Evolutionary conservation across 2,329 filamentous ascomycete genomes (phyloP).

Genomic region (Ophiostoma perfectum): DNA sequence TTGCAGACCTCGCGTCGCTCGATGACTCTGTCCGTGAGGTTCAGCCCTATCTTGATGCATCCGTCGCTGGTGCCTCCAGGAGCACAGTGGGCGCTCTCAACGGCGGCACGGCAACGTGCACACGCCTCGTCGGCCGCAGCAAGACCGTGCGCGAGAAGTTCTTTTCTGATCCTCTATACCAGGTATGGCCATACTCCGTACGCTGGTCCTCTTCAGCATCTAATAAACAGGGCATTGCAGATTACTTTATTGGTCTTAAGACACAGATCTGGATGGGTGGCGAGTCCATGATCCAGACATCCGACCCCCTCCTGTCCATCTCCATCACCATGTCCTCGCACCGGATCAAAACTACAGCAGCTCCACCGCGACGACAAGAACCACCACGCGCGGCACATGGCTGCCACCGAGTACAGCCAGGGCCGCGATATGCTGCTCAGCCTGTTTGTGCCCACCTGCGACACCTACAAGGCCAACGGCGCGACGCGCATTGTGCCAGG

Average conservation of each 20-base stretch:
- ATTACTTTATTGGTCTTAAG: slow-evolving; percentile 2
- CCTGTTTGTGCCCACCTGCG: slow-evolving; percentile 5
- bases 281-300: slow-evolving; percentile 2
- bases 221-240: slow-evolving; percentile 5
- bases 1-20: not conserved
- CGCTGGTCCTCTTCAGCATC: not conserved
- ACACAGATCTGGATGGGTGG: slow-evolving; percentile 10
- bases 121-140: slow-evolving; percentile 8
- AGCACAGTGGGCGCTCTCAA: slow-evolving; percentile 11
- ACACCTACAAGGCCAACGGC: slow-evolving; percentile 11
- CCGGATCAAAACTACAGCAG: slow-evolving; percentile 4
- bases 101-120: slow-evolving; percentile 9
- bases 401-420: not conserved
- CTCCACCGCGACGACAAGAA: slow-evolving; percentile 12
- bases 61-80: not conserved
- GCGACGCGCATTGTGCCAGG: slow-evolving; percentile 11
- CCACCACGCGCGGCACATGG: not conserved
- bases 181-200: not conserved
- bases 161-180: slow-evolving; percentile 5
- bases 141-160: slow-evolving; percentile 11
- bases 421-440: slow-evolving; percentile 10
- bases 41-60: slow-evolving; percentile 1
- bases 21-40: slow-evolving; percentile 7
- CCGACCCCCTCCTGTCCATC: slow-evolving; percentile 13
- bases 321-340: slow-evolving; percentile 10